These are phyloP conservation scores for Yamadazyma dendronema DNA, from an alignment of 1,139 yeast genomes.

Conservation along the genomic window DNA sequence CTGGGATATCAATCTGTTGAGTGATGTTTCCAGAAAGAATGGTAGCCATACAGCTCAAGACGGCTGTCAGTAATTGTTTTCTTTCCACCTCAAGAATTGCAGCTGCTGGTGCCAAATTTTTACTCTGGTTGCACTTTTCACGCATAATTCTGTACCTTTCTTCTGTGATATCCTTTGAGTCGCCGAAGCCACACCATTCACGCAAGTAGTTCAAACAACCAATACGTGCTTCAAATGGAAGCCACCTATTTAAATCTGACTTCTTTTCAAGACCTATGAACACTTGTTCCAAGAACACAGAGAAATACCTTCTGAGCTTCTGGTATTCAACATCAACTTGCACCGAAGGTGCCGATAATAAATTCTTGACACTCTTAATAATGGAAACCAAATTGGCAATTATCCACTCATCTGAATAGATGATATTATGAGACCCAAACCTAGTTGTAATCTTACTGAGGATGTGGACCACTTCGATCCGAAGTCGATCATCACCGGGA, in stretches of 20 bases:
- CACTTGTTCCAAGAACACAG: constrained; percentile 71
- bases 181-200: constrained; percentile 95
- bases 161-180: constrained; percentile 54
- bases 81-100: constrained; percentile 86
- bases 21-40: constrained; percentile 67
- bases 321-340: constrained; percentile 76
- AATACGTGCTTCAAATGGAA: constrained; percentile 83
- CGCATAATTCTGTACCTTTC: constrained; percentile 70
- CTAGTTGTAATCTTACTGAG: constrained; percentile 67
- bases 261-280: constrained; percentile 51
- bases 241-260: constrained; percentile 49
- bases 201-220: constrained; percentile 79
- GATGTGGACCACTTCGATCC: constrained; percentile 79
- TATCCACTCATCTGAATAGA: constrained; percentile 69
- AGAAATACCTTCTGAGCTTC: constrained; percentile 73
- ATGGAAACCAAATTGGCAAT: constrained; percentile 62
- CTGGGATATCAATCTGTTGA: constrained; percentile 47
- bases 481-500: constrained; percentile 46
- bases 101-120: constrained; percentile 52
- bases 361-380: constrained; percentile 62
- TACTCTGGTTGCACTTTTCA: constrained; percentile 37
- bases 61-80: constrained; percentile 65
- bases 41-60: constrained; percentile 82
- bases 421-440: constrained; percentile 50
- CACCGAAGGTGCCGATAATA: constrained; percentile 55